Conservation (phyloP, 495 filamentous ascomycete species). For the Astrothelium macrocarpum region DNA sequence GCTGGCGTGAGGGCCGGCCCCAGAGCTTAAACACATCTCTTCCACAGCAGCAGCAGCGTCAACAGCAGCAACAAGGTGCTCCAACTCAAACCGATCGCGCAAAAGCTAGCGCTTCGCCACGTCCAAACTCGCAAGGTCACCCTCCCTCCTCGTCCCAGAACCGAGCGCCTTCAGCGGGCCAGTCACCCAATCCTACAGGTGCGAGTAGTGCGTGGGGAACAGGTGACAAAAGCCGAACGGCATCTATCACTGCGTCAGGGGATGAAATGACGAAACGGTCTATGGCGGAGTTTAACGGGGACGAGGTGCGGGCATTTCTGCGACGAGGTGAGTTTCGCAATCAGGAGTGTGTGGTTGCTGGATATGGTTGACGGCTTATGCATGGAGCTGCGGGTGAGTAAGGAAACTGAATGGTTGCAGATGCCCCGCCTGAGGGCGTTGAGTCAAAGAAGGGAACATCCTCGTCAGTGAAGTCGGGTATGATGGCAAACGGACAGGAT, state of each 20-base stretch:
- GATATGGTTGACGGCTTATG: neutral
- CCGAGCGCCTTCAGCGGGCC: neutral
- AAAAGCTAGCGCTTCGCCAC: neutral
- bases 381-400: neutral
- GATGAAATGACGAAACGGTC: neutral
- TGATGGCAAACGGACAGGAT: conserved; percentile 6
- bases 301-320: neutral
- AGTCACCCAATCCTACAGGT: neutral
- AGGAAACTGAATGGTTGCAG: neutral
- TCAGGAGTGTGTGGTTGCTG: neutral
- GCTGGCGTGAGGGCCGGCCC: neutral
- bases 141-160: neutral
- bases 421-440: neutral
- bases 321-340: neutral
- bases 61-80: neutral
- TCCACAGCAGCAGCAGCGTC: neutral
- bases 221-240: neutral
- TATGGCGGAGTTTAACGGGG: neutral
- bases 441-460: neutral
- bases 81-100: neutral
- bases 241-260: neutral
- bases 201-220: neutral
- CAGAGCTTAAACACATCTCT: neutral
- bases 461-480: neutral
- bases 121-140: neutral